Evolutionary conservation across 495 filamentous ascomycete species (phyloP).

Genomic region (Tuber borchii): DNA sequence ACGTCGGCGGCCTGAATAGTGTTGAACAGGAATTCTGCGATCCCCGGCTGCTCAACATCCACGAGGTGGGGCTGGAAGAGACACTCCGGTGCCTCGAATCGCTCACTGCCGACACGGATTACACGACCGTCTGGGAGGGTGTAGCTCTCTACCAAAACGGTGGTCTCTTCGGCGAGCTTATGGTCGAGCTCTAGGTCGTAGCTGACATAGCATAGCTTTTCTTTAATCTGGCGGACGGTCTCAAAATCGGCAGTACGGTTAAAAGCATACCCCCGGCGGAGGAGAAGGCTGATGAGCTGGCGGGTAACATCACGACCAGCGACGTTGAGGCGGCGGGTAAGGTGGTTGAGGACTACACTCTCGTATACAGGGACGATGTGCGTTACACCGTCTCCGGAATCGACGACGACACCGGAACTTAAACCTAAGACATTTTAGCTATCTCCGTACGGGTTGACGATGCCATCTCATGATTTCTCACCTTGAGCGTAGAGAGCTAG

Average conservation of each 20-base stretch:
- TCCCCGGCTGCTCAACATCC: slow-evolving; percentile 93
- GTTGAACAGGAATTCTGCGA: slow-evolving; percentile 96
- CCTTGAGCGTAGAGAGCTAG: slow-evolving; percentile 96
- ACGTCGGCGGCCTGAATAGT: slow-evolving; percentile 95
- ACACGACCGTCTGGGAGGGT: slow-evolving; percentile 93
- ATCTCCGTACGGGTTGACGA: not conserved
- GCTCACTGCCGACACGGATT: slow-evolving; percentile 89
- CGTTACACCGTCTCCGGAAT: slow-evolving; percentile 95
- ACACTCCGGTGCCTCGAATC: slow-evolving; percentile 97
- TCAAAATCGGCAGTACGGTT: slow-evolving; percentile 99
- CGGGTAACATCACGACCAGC: slow-evolving; percentile 94
- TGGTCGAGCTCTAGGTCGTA: slow-evolving; percentile 97
- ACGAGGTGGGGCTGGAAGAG: slow-evolving; percentile 98
- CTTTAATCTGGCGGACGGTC: slow-evolving; percentile 98
- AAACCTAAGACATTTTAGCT: slow-evolving; percentile 55
- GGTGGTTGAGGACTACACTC: slow-evolving; percentile 92
- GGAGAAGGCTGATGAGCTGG: slow-evolving; percentile 90
- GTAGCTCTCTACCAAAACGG: slow-evolving; percentile 93
- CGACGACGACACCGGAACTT: slow-evolving; percentile 91
- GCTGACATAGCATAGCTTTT: slow-evolving; percentile 98
- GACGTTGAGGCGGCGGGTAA: slow-evolving; percentile 86
- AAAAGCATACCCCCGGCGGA: slow-evolving; percentile 90
- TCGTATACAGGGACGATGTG: slow-evolving; percentile 99
- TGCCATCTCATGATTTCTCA: slow-evolving; percentile 42
- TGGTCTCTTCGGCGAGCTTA: slow-evolving; percentile 92